Evolutionary conservation across 345 rosid species (phyloP).

Genomic region (Schrenkiella parvula): DNA sequence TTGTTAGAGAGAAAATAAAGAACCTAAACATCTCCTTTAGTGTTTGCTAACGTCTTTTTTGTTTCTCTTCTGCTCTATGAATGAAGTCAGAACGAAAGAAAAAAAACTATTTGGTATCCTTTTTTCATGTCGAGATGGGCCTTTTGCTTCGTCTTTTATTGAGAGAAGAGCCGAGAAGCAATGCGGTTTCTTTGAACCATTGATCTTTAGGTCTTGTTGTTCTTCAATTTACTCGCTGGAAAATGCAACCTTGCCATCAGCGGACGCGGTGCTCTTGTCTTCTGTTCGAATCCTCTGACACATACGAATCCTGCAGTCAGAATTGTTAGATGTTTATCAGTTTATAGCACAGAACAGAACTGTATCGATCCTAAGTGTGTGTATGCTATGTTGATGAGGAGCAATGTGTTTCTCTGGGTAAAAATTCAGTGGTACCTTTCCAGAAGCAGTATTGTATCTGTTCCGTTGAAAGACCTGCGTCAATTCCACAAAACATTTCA

Average conservation of each 20-base stretch:
- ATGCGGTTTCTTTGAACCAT: neutral
- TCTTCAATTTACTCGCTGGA: constrained; percentile 51
- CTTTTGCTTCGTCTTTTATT: constrained; percentile 20
- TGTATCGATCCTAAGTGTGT: neutral
- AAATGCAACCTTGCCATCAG: constrained; percentile 72
- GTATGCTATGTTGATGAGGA: neutral
- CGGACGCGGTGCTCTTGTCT: constrained; percentile 79
- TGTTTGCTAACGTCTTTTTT: neutral
- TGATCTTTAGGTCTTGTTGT: neutral
- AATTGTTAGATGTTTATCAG: neutral
- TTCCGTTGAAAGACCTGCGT: constrained; percentile 71
- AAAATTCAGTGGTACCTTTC: constrained; percentile 54
- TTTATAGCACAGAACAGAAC: neutral
- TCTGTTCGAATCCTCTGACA: constrained; percentile 81
- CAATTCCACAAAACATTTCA: constrained; percentile 24
- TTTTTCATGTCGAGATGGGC: neutral
- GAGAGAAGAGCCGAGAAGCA: neutral
- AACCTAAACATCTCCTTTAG: neutral
- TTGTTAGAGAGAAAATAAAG: constrained; percentile 5
- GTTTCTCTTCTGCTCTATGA: neutral
- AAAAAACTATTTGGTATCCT: neutral
- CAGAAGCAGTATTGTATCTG: constrained; percentile 79
- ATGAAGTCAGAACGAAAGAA: neutral
- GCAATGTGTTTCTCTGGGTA: constrained; percentile 1
- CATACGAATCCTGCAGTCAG: constrained; percentile 70